These are phyloP conservation scores for Misopates orontium DNA, from an alignment of 257 asterid species.

Conservation along the genomic window DNA sequence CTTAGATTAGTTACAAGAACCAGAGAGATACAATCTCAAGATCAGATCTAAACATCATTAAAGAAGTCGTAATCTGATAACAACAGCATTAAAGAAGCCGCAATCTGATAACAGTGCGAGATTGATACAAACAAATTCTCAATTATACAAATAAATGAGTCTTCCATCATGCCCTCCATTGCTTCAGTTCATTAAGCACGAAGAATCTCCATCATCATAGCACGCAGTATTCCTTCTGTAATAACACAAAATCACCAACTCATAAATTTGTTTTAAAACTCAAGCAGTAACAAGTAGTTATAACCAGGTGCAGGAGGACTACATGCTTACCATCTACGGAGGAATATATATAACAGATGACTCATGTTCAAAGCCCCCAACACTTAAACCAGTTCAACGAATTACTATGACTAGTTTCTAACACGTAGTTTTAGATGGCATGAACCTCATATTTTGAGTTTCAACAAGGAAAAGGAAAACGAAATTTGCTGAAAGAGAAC, in stretches of 20 bases:
- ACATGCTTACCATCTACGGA: no score
- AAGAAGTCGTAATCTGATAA: no score
- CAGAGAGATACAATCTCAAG: neutral
- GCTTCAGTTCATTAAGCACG: conserved; percentile 23
- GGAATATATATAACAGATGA: neutral
- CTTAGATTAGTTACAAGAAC: conserved; percentile 14
- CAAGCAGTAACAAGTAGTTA: neutral
- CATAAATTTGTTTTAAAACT: neutral
- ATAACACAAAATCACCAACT: conserved; percentile 6
- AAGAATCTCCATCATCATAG: conserved; percentile 30
- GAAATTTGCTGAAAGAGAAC: neutral
- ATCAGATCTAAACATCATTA: neutral
- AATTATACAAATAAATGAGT: conserved; percentile 21
- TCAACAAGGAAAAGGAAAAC: neutral
- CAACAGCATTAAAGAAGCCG: conserved; percentile 12
- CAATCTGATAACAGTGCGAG: conserved; percentile 18
- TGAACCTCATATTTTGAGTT: neutral
- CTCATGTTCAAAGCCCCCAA: neutral
- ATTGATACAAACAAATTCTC: conserved; percentile 28
- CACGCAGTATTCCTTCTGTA: conserved; percentile 35
- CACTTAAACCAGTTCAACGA: neutral
- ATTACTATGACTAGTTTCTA: neutral
- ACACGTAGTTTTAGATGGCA: neutral
- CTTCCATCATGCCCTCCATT: conserved; percentile 28
- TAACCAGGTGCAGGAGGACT: neutral